Evolutionary conservation across 768 basidiomycete species (phyloP).

Genomic region (Boletus coccyginus): DNA sequence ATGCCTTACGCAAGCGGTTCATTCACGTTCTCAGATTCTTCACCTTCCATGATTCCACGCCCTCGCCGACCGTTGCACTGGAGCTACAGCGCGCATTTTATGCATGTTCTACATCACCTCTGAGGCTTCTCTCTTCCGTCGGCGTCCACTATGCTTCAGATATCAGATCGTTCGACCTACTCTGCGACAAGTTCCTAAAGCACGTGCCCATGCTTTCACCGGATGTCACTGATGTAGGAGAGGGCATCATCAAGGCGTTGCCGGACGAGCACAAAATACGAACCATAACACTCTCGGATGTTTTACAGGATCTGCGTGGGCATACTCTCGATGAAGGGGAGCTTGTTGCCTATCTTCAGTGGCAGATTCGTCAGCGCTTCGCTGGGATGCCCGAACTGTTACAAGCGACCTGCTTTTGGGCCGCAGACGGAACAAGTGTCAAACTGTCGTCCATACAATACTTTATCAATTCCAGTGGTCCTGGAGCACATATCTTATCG

Average conservation of each 20-base stretch:
- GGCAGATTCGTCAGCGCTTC: background rate
- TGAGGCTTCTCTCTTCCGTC: background rate
- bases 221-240: conserved; percentile 41
- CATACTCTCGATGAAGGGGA: conserved; percentile 2
- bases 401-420: too few species aligned
- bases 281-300: background rate
- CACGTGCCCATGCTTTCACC: conserved; percentile 71
- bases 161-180: conserved; percentile 36
- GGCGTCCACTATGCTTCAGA: conserved; percentile 59
- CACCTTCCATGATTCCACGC: conserved; percentile 42
- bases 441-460: conserved; percentile 59
- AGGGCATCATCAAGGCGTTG: conserved; percentile 45
- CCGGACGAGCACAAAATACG: background rate
- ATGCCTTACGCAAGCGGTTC: conserved; percentile 50
- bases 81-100: conserved; percentile 78
- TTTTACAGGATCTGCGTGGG: background rate
- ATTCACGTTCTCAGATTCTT: conserved; percentile 66
- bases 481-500: conserved; percentile 52
- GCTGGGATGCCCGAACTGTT: too few species aligned
- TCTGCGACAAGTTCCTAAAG: conserved; percentile 68
- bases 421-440: too few species aligned
- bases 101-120: conserved; percentile 39
- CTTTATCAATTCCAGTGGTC: conserved; percentile 51
- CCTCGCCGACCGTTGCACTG: conserved; percentile 68
- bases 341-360: conserved; percentile 1